Conservation (phyloP, 805 yeast species). For the Wickerhamiella occidentalis region DNA sequence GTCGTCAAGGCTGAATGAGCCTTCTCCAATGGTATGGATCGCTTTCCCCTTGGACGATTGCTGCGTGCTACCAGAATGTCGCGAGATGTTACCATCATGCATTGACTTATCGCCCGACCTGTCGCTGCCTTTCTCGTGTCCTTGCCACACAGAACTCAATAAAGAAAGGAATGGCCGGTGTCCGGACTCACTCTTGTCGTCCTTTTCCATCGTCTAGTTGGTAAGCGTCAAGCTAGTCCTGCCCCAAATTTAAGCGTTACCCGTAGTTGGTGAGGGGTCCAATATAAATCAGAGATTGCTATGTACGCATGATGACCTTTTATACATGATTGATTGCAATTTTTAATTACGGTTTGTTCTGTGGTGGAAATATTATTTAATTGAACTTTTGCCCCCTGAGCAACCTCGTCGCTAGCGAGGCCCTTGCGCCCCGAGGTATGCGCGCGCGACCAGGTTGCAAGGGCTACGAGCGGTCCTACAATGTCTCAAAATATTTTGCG, state of each 20-base stretch:
- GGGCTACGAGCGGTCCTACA: background rate
- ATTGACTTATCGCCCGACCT: background rate
- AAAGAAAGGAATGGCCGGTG: conserved; percentile 1
- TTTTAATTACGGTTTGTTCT: background rate
- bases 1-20: conserved; percentile 9
- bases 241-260: background rate
- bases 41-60: conserved; percentile 2
- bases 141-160: conserved; percentile 3
- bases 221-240: background rate
- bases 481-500: conserved; percentile 24
- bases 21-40: conserved; percentile 4
- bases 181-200: background rate
- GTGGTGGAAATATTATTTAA: background rate
- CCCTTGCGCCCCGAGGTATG: background rate
- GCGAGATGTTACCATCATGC: background rate
- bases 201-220: background rate
- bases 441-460: no score
- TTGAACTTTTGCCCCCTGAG: background rate
- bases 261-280: background rate
- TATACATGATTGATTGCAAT: background rate
- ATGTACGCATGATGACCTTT: background rate
- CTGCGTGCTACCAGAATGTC: background rate
- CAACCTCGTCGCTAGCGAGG: background rate
- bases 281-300: background rate
- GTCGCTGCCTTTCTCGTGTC: conserved; percentile 1